Evolutionary conservation across 2,329 filamentous ascomycete species (phyloP).

Genomic region (Alternaria burnsii): DNA sequence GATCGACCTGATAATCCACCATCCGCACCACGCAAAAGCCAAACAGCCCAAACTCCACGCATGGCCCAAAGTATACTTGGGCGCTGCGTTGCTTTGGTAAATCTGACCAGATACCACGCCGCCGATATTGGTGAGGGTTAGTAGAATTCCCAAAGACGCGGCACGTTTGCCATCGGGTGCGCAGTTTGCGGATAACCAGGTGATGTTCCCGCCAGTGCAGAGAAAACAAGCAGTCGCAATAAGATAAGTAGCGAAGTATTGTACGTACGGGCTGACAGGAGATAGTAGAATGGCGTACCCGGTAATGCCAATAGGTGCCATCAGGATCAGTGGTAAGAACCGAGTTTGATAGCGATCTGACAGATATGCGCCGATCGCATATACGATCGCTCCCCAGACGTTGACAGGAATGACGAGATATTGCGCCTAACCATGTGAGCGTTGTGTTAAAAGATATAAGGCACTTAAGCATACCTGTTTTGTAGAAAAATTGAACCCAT

Average conservation of each 20-base stretch:
- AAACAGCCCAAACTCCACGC: constrained; percentile 51
- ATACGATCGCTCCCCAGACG: constrained; percentile 53
- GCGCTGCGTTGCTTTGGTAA: constrained; percentile 40
- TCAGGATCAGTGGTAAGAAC: constrained; percentile 49
- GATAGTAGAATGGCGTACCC: constrained; percentile 45
- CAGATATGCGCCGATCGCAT: constrained; percentile 50
- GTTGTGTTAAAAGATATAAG: not conserved
- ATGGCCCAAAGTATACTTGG: constrained; percentile 43
- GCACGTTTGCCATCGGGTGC: constrained; percentile 47
- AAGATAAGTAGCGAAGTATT: constrained; percentile 47
- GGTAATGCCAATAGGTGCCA: constrained; percentile 40
- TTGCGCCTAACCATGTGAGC: constrained; percentile 25
- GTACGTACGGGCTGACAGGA: constrained; percentile 33
- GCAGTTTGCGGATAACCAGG: constrained; percentile 45
- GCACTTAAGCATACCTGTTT: constrained; percentile 39
- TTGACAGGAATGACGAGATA: constrained; percentile 56
- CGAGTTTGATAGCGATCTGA: constrained; percentile 51
- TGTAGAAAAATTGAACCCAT: constrained; percentile 52
- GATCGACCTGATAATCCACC: constrained; percentile 49
- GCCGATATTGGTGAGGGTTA: constrained; percentile 47
- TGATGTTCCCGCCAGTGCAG: constrained; percentile 46
- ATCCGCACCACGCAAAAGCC: constrained; percentile 49
- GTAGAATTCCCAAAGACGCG: constrained; percentile 41
- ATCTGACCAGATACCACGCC: constrained; percentile 47
- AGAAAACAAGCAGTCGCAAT: constrained; percentile 46